Evolutionary conservation across 148 eudicot genomes (phyloP), one percentile per base, ranked within the genome.

Genomic region (Vaccinium darrowii): DNA sequence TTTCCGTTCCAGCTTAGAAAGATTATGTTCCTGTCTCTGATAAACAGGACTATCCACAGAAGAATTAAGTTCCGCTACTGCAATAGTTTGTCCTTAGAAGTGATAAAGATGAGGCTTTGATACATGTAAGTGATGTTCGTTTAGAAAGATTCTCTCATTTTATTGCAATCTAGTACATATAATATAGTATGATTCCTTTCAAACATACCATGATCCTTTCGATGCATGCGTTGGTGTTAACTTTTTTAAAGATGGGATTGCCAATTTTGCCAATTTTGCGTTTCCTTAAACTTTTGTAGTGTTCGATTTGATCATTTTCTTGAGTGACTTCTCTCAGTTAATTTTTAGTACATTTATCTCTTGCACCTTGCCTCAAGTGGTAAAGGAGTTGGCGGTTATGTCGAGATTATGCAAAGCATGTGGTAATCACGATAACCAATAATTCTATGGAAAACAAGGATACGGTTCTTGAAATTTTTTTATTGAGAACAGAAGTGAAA

Each of bases 81-180:
- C 2, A 67, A 67, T 25, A 25, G 73, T 63, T 21, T 39, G 11
- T 39, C 49, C 5, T 30, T 8, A 43, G 77, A 74, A 39, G 19
- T 74, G 77, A 74, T 12, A 39, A 73, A 74, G 13, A 73, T 73
- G 77, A 73, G 23, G 77, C 49, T 36, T 71, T 36, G 21, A 73
- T 39, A 15, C 10, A 73, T 33, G n/a, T 16, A 39, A 6, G 23
- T 39, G 49, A 74, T 2, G 11, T 7, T 39, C 18, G 51, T 11
- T 33, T 13, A 1, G 33, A 47, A 71, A 71, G 43, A 72, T 15
- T 30, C 76, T 7, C 21, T 1, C 49, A 33, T 36, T 72, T 72
- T 72, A 1, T 36, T 21, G 25, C 23, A 21, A 60, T 19, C 65
- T 60, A 21, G 19, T 19, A 21, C 6, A 21, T 21, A 10, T 60